Conservation (phyloP, 2,329 filamentous ascomycete species). For the Huntiella moniliformis region DNA sequence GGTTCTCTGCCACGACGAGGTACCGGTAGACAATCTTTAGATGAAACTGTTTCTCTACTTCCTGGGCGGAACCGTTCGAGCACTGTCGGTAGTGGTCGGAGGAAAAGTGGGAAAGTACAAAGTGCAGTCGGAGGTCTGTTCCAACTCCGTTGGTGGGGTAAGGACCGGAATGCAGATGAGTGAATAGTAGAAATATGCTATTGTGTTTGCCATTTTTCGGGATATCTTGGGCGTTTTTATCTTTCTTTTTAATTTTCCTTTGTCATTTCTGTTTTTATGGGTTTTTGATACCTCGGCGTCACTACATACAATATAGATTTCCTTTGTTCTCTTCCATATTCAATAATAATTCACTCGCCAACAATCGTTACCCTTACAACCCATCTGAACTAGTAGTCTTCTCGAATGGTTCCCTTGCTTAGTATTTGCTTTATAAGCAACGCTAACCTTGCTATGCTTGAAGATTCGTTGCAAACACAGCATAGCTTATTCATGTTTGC, state of each 20-base stretch:
- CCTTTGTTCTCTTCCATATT: not conserved
- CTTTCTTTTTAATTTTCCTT: not conserved
- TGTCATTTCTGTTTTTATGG: conserved; percentile 1
- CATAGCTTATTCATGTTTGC: not conserved
- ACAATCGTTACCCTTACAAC: too few relatives aligned
- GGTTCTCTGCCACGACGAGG: too few relatives aligned
- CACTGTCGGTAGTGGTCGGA: too few relatives aligned
- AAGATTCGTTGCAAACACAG: not conserved
- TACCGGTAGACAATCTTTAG: too few relatives aligned
- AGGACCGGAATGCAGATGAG: too few relatives aligned
- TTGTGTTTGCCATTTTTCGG: not conserved
- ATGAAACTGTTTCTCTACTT: too few relatives aligned
- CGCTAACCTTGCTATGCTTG: too few relatives aligned
- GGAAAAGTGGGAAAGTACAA: conserved; percentile 20
- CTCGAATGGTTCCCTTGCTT: too few relatives aligned
- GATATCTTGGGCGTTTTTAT: not conserved
- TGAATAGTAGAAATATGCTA: too few relatives aligned
- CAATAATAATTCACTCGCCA: not conserved
- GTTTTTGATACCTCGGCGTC: not conserved
- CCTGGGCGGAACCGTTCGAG: too few relatives aligned
- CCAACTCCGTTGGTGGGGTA: conserved; percentile 32
- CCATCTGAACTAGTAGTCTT: too few relatives aligned
- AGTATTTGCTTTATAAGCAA: too few relatives aligned
- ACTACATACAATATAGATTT: not conserved
- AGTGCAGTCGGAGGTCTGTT: conserved; percentile 33